These are phyloP conservation scores for Penicillium parvum DNA, from an alignment of 495 filamentous ascomycete species.

Conservation along the genomic window DNA sequence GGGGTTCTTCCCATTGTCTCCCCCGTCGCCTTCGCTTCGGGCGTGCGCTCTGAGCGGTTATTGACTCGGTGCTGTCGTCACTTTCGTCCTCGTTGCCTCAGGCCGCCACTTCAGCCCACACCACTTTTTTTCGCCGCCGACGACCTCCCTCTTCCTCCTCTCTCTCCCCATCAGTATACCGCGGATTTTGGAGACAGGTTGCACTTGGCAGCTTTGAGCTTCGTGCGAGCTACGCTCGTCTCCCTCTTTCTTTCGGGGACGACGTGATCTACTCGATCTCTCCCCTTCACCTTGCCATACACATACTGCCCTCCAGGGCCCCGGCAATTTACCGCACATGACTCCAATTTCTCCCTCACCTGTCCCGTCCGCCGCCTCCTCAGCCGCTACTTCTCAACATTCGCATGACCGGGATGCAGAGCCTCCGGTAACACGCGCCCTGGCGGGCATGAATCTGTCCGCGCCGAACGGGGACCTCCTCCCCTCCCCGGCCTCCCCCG, in stretches of 20 bases:
- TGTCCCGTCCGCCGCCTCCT: conserved; percentile 44
- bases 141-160: conserved; percentile 11
- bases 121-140: conserved; percentile 25
- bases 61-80: conserved; percentile 31
- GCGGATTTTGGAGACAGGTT: not conserved
- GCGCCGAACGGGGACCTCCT: conserved; percentile 34
- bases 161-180: conserved; percentile 1
- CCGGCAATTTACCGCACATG: conserved; percentile 38
- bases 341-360: conserved; percentile 43
- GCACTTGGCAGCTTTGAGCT: conserved; percentile 12
- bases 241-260: conserved; percentile 11
- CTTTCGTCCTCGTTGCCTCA: conserved; percentile 29
- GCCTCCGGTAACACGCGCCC: conserved; percentile 41
- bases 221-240: conserved; percentile 24
- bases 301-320: no score
- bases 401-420: conserved; percentile 43
- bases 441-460: conserved; percentile 46
- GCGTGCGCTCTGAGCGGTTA: not conserved
- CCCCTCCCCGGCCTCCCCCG: conserved; percentile 25
- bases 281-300: conserved; percentile 1
- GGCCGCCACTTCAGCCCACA: conserved; percentile 22
- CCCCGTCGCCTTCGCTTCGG: not conserved
- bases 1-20: not conserved
- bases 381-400: conserved; percentile 39
- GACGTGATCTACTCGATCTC: conserved; percentile 6